Conservation (phyloP, 2,329 filamentous ascomycete species). For the Hypoxylon sp. region DNA sequence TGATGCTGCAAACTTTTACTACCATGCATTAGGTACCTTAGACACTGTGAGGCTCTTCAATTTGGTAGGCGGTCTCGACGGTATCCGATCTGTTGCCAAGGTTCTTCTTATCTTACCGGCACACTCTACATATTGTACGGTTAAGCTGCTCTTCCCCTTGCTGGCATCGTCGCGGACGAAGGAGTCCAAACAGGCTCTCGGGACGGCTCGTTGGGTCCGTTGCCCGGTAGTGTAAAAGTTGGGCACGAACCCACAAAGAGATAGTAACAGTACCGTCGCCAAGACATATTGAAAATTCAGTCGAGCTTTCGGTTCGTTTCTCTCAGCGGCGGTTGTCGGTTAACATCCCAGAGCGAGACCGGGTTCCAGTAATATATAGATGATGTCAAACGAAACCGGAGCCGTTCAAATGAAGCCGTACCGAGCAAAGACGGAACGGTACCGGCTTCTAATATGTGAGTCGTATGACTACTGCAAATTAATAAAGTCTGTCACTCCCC, state of each 20-base stretch:
- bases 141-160: neutral
- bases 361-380: constrained; percentile 2
- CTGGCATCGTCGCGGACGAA: constrained; percentile 7
- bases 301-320: constrained; percentile 24
- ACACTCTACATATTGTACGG: neutral
- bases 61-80: neutral
- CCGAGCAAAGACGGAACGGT: constrained; percentile 15
- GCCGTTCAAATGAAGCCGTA: constrained; percentile 18
- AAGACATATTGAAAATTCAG: constrained; percentile 25
- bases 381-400: constrained; percentile 22
- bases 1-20: neutral
- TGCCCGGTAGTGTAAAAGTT: constrained; percentile 33
- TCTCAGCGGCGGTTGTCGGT: constrained; percentile 41
- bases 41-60: neutral
- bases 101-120: constrained; percentile 8
- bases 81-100: neutral
- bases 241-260: constrained; percentile 21
- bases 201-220: constrained; percentile 35
- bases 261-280: constrained; percentile 31
- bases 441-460: constrained; percentile 26
- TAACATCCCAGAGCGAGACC: constrained; percentile 3
- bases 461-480: constrained; percentile 21
- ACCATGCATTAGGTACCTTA: neutral
- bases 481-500: constrained; percentile 36
- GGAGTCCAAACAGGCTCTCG: constrained; percentile 39